phyloP scores from a whole-genome alignment of 2,329 filamentous ascomycete genomes.

The Dactylellina parvicollis region DNA sequence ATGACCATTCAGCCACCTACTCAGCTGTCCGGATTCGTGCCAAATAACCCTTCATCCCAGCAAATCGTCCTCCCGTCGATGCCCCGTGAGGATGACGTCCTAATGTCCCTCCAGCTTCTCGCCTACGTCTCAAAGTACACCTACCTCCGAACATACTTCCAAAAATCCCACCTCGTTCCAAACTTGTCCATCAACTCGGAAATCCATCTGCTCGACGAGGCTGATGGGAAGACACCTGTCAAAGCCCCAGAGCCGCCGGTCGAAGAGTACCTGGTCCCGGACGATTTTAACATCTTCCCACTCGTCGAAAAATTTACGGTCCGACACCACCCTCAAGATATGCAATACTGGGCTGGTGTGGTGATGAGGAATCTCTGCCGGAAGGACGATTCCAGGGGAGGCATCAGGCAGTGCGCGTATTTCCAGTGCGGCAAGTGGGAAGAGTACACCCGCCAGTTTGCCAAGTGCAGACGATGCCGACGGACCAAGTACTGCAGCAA shows the following conservation, averaged over 20 bases:
- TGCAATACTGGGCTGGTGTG: slow-evolving; percentile 99
- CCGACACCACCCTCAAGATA: slow-evolving; percentile 91
- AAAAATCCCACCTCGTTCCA: slow-evolving; percentile 91
- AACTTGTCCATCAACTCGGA: slow-evolving; percentile 89
- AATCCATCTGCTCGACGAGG: slow-evolving; percentile 78
- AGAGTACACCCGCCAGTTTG: slow-evolving; percentile 93
- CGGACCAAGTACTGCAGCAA: slow-evolving; percentile 99
- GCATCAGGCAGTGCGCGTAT: slow-evolving; percentile 96
- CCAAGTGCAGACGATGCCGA: slow-evolving; percentile 94
- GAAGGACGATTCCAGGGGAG: slow-evolving; percentile 93
- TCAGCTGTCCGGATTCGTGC: slow-evolving; percentile 78
- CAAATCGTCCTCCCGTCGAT: slow-evolving; percentile 84
- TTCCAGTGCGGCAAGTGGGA: slow-evolving; percentile 99
- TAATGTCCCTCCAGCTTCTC: slow-evolving; percentile 96
- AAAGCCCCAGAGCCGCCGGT: slow-evolving; percentile 69
- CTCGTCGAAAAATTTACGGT: slow-evolving; percentile 98
- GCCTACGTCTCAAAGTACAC: slow-evolving; percentile 99
- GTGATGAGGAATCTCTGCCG: slow-evolving; percentile 99
- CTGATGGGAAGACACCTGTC: slow-evolving; percentile 65
- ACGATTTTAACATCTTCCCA: slow-evolving; percentile 98
- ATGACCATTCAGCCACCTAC: slow-evolving; percentile 63
- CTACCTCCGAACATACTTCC: slow-evolving; percentile 93
- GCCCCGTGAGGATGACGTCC: slow-evolving; percentile 94
- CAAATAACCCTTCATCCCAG: slow-evolving; percentile 74
- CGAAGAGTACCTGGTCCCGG: slow-evolving; percentile 88